These are phyloP conservation scores for Hypomontagnella submonticulosa DNA, from an alignment of 495 filamentous ascomycete genomes.

Conservation along the genomic window DNA sequence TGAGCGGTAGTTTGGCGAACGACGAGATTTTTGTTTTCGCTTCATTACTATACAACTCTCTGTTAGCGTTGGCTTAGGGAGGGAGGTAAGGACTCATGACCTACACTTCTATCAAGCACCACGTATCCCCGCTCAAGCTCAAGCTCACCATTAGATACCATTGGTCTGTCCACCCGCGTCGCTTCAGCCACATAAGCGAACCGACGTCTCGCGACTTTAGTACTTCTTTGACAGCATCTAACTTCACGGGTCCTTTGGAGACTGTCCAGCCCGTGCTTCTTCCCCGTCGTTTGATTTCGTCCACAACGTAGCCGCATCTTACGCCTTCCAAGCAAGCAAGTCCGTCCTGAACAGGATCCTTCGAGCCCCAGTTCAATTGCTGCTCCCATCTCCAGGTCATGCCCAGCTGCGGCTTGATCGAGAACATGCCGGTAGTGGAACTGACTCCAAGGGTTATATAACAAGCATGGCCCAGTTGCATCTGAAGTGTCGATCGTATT, in stretches of 20 bases:
- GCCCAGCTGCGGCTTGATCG: constrained; percentile 58
- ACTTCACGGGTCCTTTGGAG: constrained; percentile 62
- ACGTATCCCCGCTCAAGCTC: constrained; percentile 77
- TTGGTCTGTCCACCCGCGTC: constrained; percentile 67
- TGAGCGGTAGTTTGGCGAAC: constrained; percentile 52
- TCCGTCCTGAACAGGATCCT: constrained; percentile 65
- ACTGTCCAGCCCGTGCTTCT: constrained; percentile 71
- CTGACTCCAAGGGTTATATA: constrained; percentile 73
- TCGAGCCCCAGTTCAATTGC: constrained; percentile 63
- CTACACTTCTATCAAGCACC: constrained; percentile 77
- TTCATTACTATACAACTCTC: constrained; percentile 27
- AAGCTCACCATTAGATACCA: constrained; percentile 77
- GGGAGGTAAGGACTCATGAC: constrained; percentile 41
- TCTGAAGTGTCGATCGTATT: constrained; percentile 69
- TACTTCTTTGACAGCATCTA: constrained; percentile 68
- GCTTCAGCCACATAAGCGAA: constrained; percentile 71
- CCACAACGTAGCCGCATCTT: constrained; percentile 66
- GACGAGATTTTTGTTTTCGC: constrained; percentile 45
- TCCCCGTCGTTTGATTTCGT: constrained; percentile 70
- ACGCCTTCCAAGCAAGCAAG: constrained; percentile 64
- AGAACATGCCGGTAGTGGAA: constrained; percentile 70
- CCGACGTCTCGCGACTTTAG: constrained; percentile 68
- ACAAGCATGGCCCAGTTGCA: constrained; percentile 72
- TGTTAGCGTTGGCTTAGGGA: constrained; percentile 19
- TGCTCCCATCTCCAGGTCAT: constrained; percentile 56